Evolutionary conservation across 352 stramenopile genomes (phyloP), one percentile per base, ranked within the genome.

Genomic region (Phytophthora fragariaefolia): DNA sequence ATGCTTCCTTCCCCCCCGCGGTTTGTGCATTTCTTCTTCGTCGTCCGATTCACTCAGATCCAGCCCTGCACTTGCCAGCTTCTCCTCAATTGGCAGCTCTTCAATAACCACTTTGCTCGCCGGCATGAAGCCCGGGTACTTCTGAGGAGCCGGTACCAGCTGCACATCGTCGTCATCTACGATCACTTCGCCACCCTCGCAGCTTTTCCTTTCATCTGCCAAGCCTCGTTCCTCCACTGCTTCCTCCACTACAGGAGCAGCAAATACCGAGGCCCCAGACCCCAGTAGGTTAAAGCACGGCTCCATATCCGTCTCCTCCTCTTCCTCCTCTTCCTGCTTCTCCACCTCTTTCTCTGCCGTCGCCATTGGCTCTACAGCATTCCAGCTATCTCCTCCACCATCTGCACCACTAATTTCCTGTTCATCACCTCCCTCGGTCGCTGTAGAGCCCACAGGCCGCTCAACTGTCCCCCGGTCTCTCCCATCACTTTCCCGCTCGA

Each of bases 21-120:
- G 42, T 18, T 62, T 71, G 3, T 38, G 28, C 27, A 63, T 52
- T 40, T 62, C 28, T 9, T 73, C 46, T 13, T 88, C 74, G 0
- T 82, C 61, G 6, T 88, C 79, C 7, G 82, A 85, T 34, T 88
- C 79, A 47, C 79, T 91, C 13, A 88, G 55, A 53, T 73, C 62
- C 17, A 91, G 36, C 27, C 82, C 82, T 40, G 77, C 82, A 50
- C 71, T 72, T 26, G 70, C 73, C 46, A 91, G 46, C 45, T 87
- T 83, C 4, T 79, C 55, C 8, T 82, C 73, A 24, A 82, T 71
- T 5, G 20, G 38, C 1, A 18, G 22, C 3, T 83, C 66, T 36
- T 76, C 54, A 46, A 67, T 57, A 7, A 36, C 28, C 22, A 73
- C 38, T 50, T 65, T 71, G 23, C 66, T 80, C 10, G 73, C 73